Conservation (phyloP, 2,329 filamentous ascomycete species). For the Gremmenia infestans region DNA sequence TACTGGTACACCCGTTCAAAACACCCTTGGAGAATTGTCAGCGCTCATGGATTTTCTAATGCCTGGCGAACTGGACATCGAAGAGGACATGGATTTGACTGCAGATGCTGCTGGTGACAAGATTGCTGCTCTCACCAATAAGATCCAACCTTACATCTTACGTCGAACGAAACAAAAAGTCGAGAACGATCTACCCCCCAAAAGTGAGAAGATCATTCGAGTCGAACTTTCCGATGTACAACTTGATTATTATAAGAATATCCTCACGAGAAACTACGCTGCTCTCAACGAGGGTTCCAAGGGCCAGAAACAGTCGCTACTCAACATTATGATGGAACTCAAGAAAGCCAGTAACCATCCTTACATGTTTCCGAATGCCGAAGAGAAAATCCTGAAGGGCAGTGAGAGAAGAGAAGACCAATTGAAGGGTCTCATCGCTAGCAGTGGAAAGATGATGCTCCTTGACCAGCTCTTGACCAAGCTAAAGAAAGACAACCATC, state of each 20-base stretch:
- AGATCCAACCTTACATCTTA: slow-evolving; percentile 90
- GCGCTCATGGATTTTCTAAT: slow-evolving; percentile 95
- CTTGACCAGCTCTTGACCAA: slow-evolving; percentile 93
- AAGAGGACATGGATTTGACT: slow-evolving; percentile 82
- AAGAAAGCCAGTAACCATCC: slow-evolving; percentile 99
- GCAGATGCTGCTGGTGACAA: slow-evolving; percentile 81
- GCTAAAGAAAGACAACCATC: slow-evolving; percentile 86
- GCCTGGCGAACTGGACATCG: slow-evolving; percentile 86
- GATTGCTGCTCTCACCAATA: slow-evolving; percentile 75
- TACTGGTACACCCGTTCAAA: slow-evolving; percentile 95
- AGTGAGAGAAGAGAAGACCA: slow-evolving; percentile 81
- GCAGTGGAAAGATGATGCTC: slow-evolving; percentile 99
- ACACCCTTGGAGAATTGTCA: slow-evolving; percentile 87
- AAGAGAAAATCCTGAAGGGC: slow-evolving; percentile 80
- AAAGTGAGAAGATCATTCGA: slow-evolving; percentile 98
- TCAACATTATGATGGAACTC: slow-evolving; percentile 99
- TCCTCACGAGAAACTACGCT: slow-evolving; percentile 91
- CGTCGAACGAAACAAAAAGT: slow-evolving; percentile 96
- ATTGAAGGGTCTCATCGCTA: slow-evolving; percentile 88
- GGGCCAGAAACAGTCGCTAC: slow-evolving; percentile 87
- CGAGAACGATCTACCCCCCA: slow-evolving; percentile 90
- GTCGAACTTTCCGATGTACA: slow-evolving; percentile 96
- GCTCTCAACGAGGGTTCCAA: slow-evolving; percentile 85
- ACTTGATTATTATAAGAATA: slow-evolving; percentile 98
- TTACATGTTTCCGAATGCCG: slow-evolving; percentile 93